A percentile compares a stretch with the other conserved stretches of the same genome.
phyloP scores from a whole-genome alignment of 495 filamentous ascomycete species.

The Pyrenula massariospora region DNA sequence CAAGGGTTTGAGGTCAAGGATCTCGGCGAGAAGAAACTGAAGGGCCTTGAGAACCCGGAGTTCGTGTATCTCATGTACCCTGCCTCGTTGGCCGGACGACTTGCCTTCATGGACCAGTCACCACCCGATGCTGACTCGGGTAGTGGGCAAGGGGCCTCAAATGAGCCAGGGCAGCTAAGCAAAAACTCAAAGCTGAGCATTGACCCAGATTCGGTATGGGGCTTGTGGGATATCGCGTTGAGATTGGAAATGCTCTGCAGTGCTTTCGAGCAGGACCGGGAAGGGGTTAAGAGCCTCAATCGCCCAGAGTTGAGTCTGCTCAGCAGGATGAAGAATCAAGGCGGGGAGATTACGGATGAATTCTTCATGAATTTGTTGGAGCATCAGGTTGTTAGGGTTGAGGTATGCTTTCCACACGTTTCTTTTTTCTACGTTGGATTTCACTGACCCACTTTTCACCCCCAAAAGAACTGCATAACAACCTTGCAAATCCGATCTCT shows the following conservation, averaged over 20 bases:
- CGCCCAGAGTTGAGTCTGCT: slow-evolving; percentile 70
- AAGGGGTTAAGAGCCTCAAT: slow-evolving; percentile 36
- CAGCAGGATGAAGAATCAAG: slow-evolving; percentile 70
- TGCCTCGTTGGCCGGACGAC: slow-evolving; percentile 72
- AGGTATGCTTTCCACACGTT: slow-evolving; percentile 52
- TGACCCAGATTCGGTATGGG: slow-evolving; percentile 76
- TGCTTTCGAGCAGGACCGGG: slow-evolving; percentile 56
- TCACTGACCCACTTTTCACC: too few species aligned
- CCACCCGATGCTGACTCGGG: slow-evolving; percentile 16
- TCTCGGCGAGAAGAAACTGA: slow-evolving; percentile 84
- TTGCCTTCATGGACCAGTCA: slow-evolving; percentile 45
- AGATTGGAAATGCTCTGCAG: slow-evolving; percentile 88
- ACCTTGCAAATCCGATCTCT: slow-evolving; percentile 57
- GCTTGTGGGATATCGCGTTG: slow-evolving; percentile 77
- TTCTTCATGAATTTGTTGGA: slow-evolving; percentile 81
- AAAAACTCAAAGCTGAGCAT: slow-evolving; percentile 52
- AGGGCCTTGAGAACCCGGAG: slow-evolving; percentile 96
- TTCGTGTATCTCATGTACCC: slow-evolving; percentile 90
- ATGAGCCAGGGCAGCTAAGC: slow-evolving; percentile 26
- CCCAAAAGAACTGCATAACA: slow-evolving; percentile 45
- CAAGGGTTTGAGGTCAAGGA: slow-evolving; percentile 97
- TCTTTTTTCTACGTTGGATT: too few species aligned
- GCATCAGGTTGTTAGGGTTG: slow-evolving; percentile 87
- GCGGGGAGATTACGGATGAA: slow-evolving; percentile 76
- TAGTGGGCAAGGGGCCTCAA: slow-evolving; percentile 20